These are phyloP conservation scores for Candida dajiaensis DNA, from an alignment of 805 yeast species.

Conservation along the genomic window DNA sequence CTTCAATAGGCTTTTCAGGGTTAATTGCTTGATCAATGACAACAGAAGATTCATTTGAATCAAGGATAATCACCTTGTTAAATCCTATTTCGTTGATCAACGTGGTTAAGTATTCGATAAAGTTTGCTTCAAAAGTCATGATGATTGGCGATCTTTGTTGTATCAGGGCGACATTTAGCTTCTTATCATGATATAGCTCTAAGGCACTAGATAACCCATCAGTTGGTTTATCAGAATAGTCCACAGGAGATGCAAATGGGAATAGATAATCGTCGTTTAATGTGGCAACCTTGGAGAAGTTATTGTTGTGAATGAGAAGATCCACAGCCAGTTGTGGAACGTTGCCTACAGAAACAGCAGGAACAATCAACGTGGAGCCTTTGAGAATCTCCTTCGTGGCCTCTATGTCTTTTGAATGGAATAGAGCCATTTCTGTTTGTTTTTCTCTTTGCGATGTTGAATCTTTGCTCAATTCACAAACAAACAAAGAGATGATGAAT, in stretches of 20 bases:
- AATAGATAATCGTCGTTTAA: conserved; percentile 59
- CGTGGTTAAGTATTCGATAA: conserved; percentile 48
- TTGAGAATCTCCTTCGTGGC: background rate
- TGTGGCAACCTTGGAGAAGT: conserved; percentile 45
- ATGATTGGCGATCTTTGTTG: conserved; percentile 83
- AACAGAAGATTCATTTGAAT: conserved; percentile 56
- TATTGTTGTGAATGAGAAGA: conserved; percentile 59
- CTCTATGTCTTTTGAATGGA: background rate
- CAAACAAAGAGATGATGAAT: too few species aligned
- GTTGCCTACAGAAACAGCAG: conserved; percentile 82
- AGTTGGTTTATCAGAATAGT: conserved; percentile 27
- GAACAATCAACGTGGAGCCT: conserved; percentile 32
- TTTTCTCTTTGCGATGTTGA: background rate
- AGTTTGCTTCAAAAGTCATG: conserved; percentile 50
- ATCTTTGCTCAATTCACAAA: too few species aligned
- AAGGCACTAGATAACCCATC: conserved; percentile 47
- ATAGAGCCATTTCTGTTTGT: background rate
- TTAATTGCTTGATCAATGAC: background rate
- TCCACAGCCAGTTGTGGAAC: conserved; percentile 82
- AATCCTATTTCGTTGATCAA: conserved; percentile 39
- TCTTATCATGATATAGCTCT: conserved; percentile 51
- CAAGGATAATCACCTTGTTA: conserved; percentile 47
- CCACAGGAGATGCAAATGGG: conserved; percentile 83
- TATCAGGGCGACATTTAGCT: conserved; percentile 44
- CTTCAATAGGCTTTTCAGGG: conserved; percentile 9